phyloP scores from a whole-genome alignment of 2,329 filamentous ascomycete species.

The Emericellopsis atlantica region DNA sequence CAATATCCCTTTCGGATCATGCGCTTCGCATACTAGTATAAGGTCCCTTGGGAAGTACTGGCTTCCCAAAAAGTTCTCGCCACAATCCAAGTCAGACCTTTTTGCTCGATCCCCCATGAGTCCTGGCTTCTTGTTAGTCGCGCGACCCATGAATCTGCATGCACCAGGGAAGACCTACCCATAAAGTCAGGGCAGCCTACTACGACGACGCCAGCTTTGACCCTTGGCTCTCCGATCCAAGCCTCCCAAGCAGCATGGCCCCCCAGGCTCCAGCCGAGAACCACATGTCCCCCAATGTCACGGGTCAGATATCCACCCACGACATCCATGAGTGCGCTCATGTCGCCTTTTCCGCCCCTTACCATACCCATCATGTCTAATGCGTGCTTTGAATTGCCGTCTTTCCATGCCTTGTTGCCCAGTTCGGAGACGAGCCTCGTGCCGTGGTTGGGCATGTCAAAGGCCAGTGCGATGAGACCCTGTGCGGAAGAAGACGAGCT shows the following conservation, averaged over 20 bases:
- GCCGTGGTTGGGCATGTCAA: constrained; percentile 93
- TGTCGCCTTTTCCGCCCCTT: constrained; percentile 62
- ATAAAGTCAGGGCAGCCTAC: constrained; percentile 87
- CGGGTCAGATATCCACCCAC: constrained; percentile 56
- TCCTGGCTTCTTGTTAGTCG: constrained; percentile 15
- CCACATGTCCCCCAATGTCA: constrained; percentile 51
- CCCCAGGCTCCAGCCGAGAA: constrained; percentile 73
- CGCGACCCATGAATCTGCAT: neutral
- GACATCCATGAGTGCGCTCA: constrained; percentile 62
- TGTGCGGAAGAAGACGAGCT: constrained; percentile 13
- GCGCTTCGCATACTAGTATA: constrained; percentile 45
- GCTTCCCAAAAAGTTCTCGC: constrained; percentile 62
- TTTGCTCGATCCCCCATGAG: constrained; percentile 71
- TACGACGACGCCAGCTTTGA: constrained; percentile 66
- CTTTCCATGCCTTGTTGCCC: constrained; percentile 68
- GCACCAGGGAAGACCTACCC: constrained; percentile 28
- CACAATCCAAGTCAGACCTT: constrained; percentile 42
- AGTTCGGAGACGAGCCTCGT: constrained; percentile 50
- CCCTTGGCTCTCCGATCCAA: constrained; percentile 63
- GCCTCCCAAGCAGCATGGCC: constrained; percentile 82
- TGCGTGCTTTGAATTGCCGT: constrained; percentile 70
- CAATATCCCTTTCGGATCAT: constrained; percentile 66
- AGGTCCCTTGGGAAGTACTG: constrained; percentile 63
- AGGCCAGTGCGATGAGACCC: constrained; percentile 69
- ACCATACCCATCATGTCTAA: constrained; percentile 84